These are phyloP conservation scores for Drechslerella dactyloides DNA, from an alignment of 2,329 filamentous ascomycete species.

Conservation along the genomic window DNA sequence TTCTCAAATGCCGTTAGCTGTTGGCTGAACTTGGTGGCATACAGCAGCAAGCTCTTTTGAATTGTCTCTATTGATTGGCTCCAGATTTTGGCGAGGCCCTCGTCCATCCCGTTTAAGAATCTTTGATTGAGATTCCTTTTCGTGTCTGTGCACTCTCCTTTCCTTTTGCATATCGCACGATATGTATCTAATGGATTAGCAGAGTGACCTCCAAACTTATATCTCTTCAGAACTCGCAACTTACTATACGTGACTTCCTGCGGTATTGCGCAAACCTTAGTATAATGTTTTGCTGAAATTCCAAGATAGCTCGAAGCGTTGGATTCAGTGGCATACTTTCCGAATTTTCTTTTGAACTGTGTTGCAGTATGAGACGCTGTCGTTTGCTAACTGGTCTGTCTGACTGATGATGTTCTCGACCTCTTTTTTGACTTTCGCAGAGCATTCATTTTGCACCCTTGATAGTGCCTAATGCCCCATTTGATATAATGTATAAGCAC, in stretches of 20 bases:
- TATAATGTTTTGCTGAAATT: too few relatives aligned
- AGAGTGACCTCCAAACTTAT: not conserved
- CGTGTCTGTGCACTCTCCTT: constrained; percentile 10
- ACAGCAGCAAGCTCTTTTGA: not conserved
- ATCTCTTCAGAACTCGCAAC: not conserved
- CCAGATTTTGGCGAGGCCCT: constrained; percentile 14
- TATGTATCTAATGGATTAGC: not conserved
- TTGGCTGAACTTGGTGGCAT: not conserved
- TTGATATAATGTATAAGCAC: too few relatives aligned
- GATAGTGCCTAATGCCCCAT: too few relatives aligned
- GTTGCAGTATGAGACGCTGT: not conserved
- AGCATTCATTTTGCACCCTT: too few relatives aligned
- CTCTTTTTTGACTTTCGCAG: too few relatives aligned
- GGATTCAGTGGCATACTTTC: too few relatives aligned
- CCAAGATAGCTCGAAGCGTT: too few relatives aligned
- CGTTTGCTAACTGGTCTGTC: not conserved
- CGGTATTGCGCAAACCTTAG: too few relatives aligned
- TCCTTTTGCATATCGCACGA: constrained; percentile 12
- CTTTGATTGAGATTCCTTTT: constrained; percentile 23
- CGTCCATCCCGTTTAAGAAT: constrained; percentile 10
- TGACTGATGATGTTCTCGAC: too few relatives aligned
- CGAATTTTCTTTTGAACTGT: constrained; percentile 12
- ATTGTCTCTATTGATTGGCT: constrained; percentile 8
- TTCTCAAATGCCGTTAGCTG: constrained; percentile 14
- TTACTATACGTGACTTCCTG: not conserved